Base-by-base conservation (phyloP, 2,329 filamentous ascomycete genomes). In the Rhytidhysteron rufulum region DNA sequence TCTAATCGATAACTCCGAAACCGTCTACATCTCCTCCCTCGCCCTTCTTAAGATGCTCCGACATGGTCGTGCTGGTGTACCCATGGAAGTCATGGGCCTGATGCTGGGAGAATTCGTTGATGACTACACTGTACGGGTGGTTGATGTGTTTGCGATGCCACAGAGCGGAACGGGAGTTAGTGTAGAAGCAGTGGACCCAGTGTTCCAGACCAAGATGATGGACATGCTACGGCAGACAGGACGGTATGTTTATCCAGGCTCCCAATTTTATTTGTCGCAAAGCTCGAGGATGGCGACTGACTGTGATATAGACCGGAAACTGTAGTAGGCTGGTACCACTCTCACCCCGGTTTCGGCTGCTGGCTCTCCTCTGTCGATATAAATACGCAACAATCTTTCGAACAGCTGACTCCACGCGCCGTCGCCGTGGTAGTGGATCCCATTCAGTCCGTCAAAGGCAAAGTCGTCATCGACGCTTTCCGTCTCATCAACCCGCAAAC, bases 201-300 rank as follows among this genome's bases (percentile, higher is more conserved):
- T 98, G 24, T 98, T 98, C 69, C 93, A 98, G 74, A 96, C 89
- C 60, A 98, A 96, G 78, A 98, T 98, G 93, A 98, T 98, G 93
- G 93, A 98, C 66, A 97, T 98, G 93, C 75, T 98, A 65, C 80
- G 87, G 61, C 93, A 98, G 76, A 98, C 93, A 43, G 93, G 93
- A 71, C 80, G 93, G 88, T 94, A 74, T 19, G 51, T 35, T n/a
- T 18, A 24, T 13, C 4, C 16, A 21, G 17, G 5, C 34, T 22
- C 17, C 17, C 6, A 5, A 18, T 5, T 20, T 35, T 11, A 35
- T 21, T 18, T 30, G 16, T 31, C 33, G 22, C 24, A 13, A 27
- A 27, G n/a, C n/a, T n/a, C 13, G 24, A 27, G 24, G 13, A 34
- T 16, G 44, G 54, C 60, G 42, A 58, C 52, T 46, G 42, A 44